Evolutionary conservation across 768 basidiomycete genomes (phyloP), one percentile per base, ranked within the genome.

Genomic region (Panellus pusillus): DNA sequence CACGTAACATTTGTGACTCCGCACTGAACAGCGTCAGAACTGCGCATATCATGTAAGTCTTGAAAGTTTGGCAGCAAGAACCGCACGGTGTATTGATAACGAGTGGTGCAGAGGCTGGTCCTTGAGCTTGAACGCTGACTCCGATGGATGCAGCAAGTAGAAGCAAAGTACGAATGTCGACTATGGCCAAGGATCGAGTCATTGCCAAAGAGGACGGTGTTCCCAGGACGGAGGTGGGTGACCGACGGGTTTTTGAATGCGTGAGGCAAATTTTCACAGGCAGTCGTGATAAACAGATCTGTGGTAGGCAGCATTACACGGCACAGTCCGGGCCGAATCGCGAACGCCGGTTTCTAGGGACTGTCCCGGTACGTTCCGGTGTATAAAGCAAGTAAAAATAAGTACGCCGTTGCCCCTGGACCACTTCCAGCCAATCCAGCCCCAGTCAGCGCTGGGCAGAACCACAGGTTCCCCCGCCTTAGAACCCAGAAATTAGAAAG

Each of bases 11-110:
- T 50, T 29, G 48, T 50, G 31, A 50, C 39, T 50, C 40, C 40
- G 48, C 48, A 50, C 39, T 50, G 48, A 50, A 40, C 42, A 50
- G 42, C 48, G 35, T 50, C 41, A 20, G 48, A 42, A 20, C 48
- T 50, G 40, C 41, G 48, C 40, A 50, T 41, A 18, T 28, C 18
- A 42, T n/a, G n/a, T 29, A 45, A 50, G 29, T 39, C 41, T 50
- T 42, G 39, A 32, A 19, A 50, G 29, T 50, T 41, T 13, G 9
- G 20, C 42, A 42, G 48, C 42, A 14, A 50, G 1, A 50, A 50
- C 40, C 48, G 40, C 42, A 50, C 48, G 48, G 39, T 50, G 48
- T 50, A 42, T 41, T 31, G 31, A 50, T 35, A 12, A 42, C 48
- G 48, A 50, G 48, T 39, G 40, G 29, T 40, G 40, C 47, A 41